phyloP scores from a whole-genome alignment of 306 rosid species.

The Mimosa pudica region DNA sequence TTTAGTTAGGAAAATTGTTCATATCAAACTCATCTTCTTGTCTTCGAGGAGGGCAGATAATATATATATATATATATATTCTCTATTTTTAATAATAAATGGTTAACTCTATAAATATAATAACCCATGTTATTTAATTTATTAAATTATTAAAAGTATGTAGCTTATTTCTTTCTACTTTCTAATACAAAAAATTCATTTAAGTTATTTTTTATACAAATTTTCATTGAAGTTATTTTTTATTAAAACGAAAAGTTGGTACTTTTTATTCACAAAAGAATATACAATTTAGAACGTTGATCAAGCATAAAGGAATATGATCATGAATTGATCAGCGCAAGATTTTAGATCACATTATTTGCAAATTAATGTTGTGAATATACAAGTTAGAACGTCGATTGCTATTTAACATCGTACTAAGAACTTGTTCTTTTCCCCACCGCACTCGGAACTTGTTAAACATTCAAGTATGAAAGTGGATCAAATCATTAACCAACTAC shows the following conservation, averaged over 20 bases:
- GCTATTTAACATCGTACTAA: background rate
- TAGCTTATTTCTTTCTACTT: background rate
- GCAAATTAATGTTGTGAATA: too few species aligned
- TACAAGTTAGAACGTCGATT: too few species aligned
- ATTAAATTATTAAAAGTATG: too few species aligned
- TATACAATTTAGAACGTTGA: background rate
- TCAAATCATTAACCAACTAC: background rate
- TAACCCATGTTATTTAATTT: background rate
- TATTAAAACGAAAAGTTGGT: too few species aligned
- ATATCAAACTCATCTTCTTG: slow-evolving; percentile 39
- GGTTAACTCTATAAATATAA: background rate
- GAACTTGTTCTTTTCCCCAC: too few species aligned
- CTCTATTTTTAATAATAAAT: slow-evolving; percentile 17
- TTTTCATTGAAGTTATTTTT: too few species aligned
- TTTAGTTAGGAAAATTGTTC: slow-evolving; percentile 10
- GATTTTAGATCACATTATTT: background rate
- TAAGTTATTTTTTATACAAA: too few species aligned
- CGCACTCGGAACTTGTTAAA: background rate
- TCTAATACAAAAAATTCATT: background rate
- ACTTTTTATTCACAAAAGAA: background rate
- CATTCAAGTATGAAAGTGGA: background rate
- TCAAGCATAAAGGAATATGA: too few species aligned
- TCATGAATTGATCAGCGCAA: too few species aligned
- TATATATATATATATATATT: slow-evolving; percentile 1
- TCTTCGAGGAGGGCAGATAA: slow-evolving; percentile 22